Percentiles rank a stretch among this genome's conserved stretches.
These are phyloP conservation scores for Ophiosphaerella herpotricha DNA, from an alignment of 2,329 filamentous ascomycete genomes.

Conservation along the genomic window DNA sequence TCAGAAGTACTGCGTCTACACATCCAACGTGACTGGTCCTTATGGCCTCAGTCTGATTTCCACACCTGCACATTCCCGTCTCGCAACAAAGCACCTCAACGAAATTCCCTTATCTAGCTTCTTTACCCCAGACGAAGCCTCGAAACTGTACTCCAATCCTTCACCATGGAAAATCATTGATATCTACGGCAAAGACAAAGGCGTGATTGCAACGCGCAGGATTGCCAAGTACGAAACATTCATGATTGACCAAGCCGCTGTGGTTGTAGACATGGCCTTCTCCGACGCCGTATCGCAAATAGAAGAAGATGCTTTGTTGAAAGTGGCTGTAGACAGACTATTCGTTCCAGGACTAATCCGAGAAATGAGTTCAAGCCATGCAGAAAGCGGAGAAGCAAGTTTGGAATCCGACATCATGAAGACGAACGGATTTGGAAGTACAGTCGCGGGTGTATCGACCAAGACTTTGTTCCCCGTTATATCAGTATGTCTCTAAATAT, in stretches of 20 bases:
- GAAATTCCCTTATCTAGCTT: slow-evolving; percentile 23
- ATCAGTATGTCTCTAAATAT: slow-evolving; percentile 10
- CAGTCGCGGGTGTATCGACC: slow-evolving; percentile 13
- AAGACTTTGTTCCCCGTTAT: slow-evolving; percentile 24
- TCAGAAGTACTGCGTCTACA: slow-evolving; percentile 28
- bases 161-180: slow-evolving; percentile 19
- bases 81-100: slow-evolving; percentile 7
- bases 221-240: slow-evolving; percentile 28
- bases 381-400: slow-evolving; percentile 1
- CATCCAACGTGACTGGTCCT: slow-evolving; percentile 16
- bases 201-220: slow-evolving; percentile 22
- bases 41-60: slow-evolving; percentile 21
- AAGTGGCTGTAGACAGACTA: slow-evolving; percentile 16
- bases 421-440: slow-evolving; percentile 29
- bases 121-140: slow-evolving; percentile 8
- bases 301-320: slow-evolving; percentile 10
- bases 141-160: slow-evolving; percentile 1
- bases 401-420: slow-evolving; percentile 25
- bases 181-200: slow-evolving; percentile 25
- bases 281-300: slow-evolving; percentile 3
- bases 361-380: slow-evolving; percentile 19
- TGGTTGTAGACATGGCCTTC: slow-evolving; percentile 17
- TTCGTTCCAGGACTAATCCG: slow-evolving; percentile 11
- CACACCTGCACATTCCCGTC: slow-evolving; percentile 8
- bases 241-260: slow-evolving; percentile 29